A percentile compares a stretch with the other conserved stretches of the same genome.
Conservation (phyloP, 2,329 filamentous ascomycete species). For the Nannizziopsis barbatae region DNA sequence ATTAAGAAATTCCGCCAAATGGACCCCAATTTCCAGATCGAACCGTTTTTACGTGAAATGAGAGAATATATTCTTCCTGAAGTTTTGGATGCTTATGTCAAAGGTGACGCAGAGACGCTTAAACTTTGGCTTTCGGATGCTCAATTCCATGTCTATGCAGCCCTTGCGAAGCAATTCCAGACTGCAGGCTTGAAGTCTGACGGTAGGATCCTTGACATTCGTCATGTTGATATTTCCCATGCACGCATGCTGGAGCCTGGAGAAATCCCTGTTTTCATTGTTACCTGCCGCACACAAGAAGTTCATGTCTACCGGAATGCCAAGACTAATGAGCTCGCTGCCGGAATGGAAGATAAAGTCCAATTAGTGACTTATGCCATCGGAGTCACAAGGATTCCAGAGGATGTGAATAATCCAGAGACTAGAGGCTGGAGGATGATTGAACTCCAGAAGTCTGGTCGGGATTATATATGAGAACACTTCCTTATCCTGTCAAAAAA, state of each 20-base stretch:
- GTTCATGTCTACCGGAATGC: conserved; percentile 93
- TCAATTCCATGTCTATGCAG: conserved; percentile 92
- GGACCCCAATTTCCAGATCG: conserved; percentile 88
- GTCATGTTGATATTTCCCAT: conserved; percentile 65
- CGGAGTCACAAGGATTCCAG: conserved; percentile 81
- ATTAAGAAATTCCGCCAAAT: conserved; percentile 97
- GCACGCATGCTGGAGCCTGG: conserved; percentile 40
- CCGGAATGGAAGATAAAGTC: conserved; percentile 97
- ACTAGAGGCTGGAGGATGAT: conserved; percentile 95
- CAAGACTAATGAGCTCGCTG: conserved; percentile 79
- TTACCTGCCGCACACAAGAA: conserved; percentile 92
- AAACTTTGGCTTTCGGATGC: conserved; percentile 94
- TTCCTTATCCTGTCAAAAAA: not conserved
- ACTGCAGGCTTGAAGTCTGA: conserved; percentile 88
- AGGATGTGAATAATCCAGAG: conserved; percentile 94
- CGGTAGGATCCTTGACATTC: conserved; percentile 87
- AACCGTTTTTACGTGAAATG: conserved; percentile 88
- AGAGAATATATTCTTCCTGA: conserved; percentile 96
- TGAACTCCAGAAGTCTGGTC: conserved; percentile 94
- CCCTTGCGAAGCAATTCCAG: conserved; percentile 92
- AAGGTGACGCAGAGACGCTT: conserved; percentile 80
- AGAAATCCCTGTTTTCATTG: conserved; percentile 75
- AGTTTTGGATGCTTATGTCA: conserved; percentile 94
- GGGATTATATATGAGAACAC: conserved; percentile 62
- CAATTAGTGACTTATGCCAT: conserved; percentile 98